Evolutionary conservation across 345 rosid genomes (phyloP), one percentile per base, ranked within the genome.

Genomic region (Mangifera indica): DNA sequence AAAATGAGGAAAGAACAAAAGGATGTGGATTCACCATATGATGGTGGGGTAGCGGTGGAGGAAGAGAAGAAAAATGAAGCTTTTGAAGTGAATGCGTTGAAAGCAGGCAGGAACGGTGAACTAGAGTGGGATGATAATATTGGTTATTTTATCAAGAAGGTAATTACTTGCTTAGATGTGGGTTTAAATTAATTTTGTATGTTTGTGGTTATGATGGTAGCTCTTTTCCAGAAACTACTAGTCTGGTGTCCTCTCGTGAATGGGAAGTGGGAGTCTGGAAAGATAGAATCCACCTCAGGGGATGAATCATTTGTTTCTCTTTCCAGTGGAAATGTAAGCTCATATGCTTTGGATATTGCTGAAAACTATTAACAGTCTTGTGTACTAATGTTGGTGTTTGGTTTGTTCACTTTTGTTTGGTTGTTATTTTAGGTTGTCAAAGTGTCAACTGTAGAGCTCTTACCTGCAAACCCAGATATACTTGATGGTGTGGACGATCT

Each of bases 381-480:
- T 67, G 72, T 70, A 3, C 56, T 34, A 70, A 25, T 61, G 51
- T 55, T 63, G 65, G 68, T 59, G 69, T 66, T 68, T 81, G 76
- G 64, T 78, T 26, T 58, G 54, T 72, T 79, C 60, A 71, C 52
- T 66, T 64, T 74, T 72, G n/a, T 46, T 77, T 13, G 71, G 40
- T 59, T 26, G 3, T 69, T 70, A 58, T 74, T 24, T 10, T 79
- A 96, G 98, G 92, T 87, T 83, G 87, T 91, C 64, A 80, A 86
- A 79, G 97, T 91, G 73, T 79, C 92, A 5, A 83, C 84, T 29
- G 85, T 76, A 63, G 90, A 91, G 55, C 93, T 96, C 74, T 86
- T 89, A 64, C 99, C 99, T 68, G 92, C 99, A 77, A 96, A 93
- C 80, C 97, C 99, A 5, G 92, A 91, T 78, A 83, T 96, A 44